Conservation (phyloP, 768 basidiomycete species). For the Lepiota subincarnata region DNA sequence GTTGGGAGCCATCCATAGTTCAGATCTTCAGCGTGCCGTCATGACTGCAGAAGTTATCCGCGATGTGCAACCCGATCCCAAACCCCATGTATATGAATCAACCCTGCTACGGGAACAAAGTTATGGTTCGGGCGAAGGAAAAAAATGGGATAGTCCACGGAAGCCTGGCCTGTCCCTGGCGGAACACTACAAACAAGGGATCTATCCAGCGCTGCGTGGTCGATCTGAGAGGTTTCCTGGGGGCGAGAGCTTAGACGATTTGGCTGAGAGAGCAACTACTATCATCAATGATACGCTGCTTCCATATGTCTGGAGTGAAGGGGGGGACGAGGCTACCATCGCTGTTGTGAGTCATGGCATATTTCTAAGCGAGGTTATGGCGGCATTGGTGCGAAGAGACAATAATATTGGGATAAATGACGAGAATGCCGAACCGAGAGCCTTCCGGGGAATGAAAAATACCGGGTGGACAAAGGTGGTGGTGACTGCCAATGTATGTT, state of each 20-base stretch:
- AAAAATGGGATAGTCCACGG: conserved; percentile 34
- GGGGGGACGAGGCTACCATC: conserved; percentile 38
- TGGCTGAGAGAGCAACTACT: conserved; percentile 49
- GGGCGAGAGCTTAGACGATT: conserved; percentile 69
- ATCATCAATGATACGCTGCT: conserved; percentile 50
- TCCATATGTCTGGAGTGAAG: conserved; percentile 46
- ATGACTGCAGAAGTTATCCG: conserved; percentile 57
- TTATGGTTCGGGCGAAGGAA: conserved; percentile 70
- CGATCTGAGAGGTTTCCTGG: conserved; percentile 56
- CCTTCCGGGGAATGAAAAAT: conserved; percentile 52
- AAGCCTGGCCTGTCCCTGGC: conserved; percentile 32
- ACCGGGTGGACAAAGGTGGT: conserved; percentile 67
- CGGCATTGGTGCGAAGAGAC: conserved; percentile 38
- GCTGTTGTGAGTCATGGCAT: conserved; percentile 76
- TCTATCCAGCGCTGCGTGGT: conserved; percentile 46
- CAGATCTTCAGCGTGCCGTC: conserved; percentile 60
- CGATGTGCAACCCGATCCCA: conserved; percentile 41
- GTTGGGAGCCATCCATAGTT: conserved; percentile 60
- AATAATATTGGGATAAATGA: conserved; percentile 9
- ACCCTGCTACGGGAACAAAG: conserved; percentile 60
- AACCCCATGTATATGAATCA: conserved; percentile 44
- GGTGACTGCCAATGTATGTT: conserved; percentile 33
- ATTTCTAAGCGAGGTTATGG: conserved; percentile 58
- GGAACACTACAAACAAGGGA: conserved; percentile 47
- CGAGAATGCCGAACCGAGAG: neutral